Evolutionary conservation across 1,284 basidiomycete species (phyloP).

Genomic region (Blastosporella zonata): DNA sequence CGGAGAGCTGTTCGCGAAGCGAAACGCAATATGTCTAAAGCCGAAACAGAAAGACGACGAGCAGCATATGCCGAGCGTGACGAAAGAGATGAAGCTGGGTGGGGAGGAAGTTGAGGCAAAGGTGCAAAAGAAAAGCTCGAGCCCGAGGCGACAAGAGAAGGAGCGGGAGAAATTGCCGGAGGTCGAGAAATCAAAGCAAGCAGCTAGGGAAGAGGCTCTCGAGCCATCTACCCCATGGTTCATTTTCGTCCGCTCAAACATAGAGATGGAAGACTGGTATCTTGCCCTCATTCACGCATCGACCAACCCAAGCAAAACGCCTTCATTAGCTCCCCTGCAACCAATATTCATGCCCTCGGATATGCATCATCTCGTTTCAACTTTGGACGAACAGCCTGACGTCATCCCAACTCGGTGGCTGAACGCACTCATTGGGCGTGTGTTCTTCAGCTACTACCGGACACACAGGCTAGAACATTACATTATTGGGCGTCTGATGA

Average conservation of each 20-base stretch:
- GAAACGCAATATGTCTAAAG: constrained; percentile 81
- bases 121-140: constrained; percentile 32
- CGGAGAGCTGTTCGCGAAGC: constrained; percentile 85
- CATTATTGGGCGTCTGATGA: constrained; percentile 88
- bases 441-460: constrained; percentile 91
- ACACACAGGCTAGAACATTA: constrained; percentile 79
- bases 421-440: constrained; percentile 88
- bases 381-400: constrained; percentile 89
- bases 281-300: constrained; percentile 79
- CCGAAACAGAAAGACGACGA: constrained; percentile 39
- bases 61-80: constrained; percentile 46
- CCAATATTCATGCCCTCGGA: constrained; percentile 74
- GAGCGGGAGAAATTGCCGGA: constrained; percentile 44
- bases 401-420: constrained; percentile 97
- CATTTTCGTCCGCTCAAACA: constrained; percentile 81
- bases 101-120: constrained; percentile 40
- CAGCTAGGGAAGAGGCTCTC: constrained; percentile 47
- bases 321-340: constrained; percentile 52
- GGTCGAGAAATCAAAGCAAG: constrained; percentile 43
- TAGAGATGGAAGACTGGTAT: constrained; percentile 97
- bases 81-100: constrained; percentile 50
- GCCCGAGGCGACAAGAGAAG: constrained; percentile 39
- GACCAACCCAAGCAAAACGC: constrained; percentile 54
- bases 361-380: constrained; percentile 82
- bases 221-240: constrained; percentile 74